Evolutionary conservation across 495 filamentous ascomycete genomes (phyloP).

Genomic region (Schizothecium vesticola): DNA sequence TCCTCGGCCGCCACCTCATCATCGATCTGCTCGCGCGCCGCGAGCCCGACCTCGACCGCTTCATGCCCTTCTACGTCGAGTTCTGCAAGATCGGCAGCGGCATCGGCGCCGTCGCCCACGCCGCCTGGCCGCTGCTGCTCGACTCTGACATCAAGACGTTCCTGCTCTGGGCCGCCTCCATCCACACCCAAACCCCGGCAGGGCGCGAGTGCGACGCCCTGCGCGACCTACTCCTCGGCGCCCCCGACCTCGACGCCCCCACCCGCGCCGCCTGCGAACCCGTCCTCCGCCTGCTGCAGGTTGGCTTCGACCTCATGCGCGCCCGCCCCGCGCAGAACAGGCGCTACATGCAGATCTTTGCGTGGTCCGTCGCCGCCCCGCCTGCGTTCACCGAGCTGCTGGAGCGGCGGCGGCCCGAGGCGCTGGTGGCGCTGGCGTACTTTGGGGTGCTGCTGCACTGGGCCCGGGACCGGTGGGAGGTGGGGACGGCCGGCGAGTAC

Average conservation of each 20-base stretch:
- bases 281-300: constrained; percentile 26
- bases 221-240: constrained; percentile 15
- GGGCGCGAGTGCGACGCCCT: constrained; percentile 20
- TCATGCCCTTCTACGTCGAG: constrained; percentile 27
- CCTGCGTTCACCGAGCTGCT: constrained; percentile 25
- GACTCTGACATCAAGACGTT: constrained; percentile 26
- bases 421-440: constrained; percentile 28
- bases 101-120: constrained; percentile 27
- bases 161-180: constrained; percentile 18
- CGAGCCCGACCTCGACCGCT: constrained; percentile 26
- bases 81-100: constrained; percentile 28
- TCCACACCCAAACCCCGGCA: constrained; percentile 6
- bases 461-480: constrained; percentile 27
- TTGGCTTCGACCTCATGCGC: constrained; percentile 28
- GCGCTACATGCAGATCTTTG: constrained; percentile 31
- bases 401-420: constrained; percentile 22
- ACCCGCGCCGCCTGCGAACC: constrained; percentile 27
- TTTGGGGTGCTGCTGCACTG: constrained; percentile 30
- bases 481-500: constrained; percentile 28
- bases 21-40: constrained; percentile 28
- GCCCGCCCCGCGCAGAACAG: constrained; percentile 12
- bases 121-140: constrained; percentile 31
- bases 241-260: constrained; percentile 12
- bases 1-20: constrained; percentile 32
- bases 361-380: constrained; percentile 27